A percentile compares a stretch with the other conserved stretches of the same genome.
Conservation (phyloP, 768 basidiomycete genomes). For the Tulasnella calospora region DNA sequence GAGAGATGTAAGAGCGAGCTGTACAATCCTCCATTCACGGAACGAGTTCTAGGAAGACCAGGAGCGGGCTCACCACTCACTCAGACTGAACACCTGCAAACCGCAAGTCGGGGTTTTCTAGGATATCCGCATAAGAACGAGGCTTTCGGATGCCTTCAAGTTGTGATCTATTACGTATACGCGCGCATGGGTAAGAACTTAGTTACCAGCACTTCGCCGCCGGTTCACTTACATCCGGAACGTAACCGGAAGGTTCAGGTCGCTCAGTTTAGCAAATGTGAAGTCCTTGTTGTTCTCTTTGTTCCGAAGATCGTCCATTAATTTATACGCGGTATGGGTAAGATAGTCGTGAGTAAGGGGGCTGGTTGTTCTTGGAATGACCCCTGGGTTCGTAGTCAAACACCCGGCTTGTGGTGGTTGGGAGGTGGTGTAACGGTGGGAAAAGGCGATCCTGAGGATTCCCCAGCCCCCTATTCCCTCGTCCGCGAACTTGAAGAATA, state of each 20-base stretch:
- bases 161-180: conserved; percentile 54
- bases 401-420: not conserved
- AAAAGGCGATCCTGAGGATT: not conserved
- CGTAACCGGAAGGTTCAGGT: conserved; percentile 82
- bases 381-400: not conserved
- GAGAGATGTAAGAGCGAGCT: conserved; percentile 21
- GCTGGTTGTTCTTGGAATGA: not conserved
- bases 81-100: conserved; percentile 79
- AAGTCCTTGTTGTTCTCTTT: conserved; percentile 68
- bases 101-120: conserved; percentile 75
- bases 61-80: conserved; percentile 43
- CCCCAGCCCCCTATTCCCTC: not conserved
- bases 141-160: conserved; percentile 77
- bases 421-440: not conserved
- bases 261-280: conserved; percentile 85
- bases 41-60: not conserved
- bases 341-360: not conserved
- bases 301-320: conserved; percentile 13
- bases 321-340: not conserved
- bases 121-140: conserved; percentile 66
- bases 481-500: no score
- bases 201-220: conserved; percentile 29
- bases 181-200: not conserved
- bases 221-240: conserved; percentile 62
- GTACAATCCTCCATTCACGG: no score